Conservation (phyloP, 2,329 filamentous ascomycete species). For the Magnaporthiopsis incrustans region DNA sequence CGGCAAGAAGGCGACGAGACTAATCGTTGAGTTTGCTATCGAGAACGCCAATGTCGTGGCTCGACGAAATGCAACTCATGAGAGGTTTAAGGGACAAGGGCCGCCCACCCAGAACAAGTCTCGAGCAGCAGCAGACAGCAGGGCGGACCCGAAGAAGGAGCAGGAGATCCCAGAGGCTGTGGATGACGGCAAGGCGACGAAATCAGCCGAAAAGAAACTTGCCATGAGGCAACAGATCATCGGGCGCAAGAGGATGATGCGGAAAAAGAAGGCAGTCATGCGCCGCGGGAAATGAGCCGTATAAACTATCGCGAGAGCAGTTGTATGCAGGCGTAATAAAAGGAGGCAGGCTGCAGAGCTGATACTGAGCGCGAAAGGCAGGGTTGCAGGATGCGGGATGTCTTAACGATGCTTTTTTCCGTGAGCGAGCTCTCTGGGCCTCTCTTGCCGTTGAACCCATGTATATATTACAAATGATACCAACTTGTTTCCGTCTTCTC, state of each 20-base stretch:
- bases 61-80: conserved; percentile 59
- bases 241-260: conserved; percentile 71
- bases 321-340: background rate
- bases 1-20: conserved; percentile 64
- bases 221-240: conserved; percentile 66
- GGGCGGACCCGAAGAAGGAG: conserved; percentile 21
- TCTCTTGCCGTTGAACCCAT: background rate
- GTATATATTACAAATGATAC: background rate
- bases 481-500: background rate
- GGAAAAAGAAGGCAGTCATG: conserved; percentile 53
- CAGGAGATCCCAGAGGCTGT: conserved; percentile 1
- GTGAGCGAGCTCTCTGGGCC: background rate
- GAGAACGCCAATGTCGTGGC: conserved; percentile 96
- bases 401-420: background rate
- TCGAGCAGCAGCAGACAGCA: conserved; percentile 18
- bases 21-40: conserved; percentile 96
- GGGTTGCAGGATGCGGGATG: background rate
- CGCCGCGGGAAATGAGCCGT: conserved; percentile 16
- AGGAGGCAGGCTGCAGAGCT: background rate
- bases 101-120: conserved; percentile 10
- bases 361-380: background rate
- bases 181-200: conserved; percentile 8
- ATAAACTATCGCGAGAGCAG: background rate
- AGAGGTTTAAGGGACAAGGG: conserved; percentile 20
- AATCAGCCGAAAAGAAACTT: conserved; percentile 24